These are phyloP conservation scores for Cordyceps tenuipes DNA, from an alignment of 2,329 filamentous ascomycete species.

Conservation along the genomic window DNA sequence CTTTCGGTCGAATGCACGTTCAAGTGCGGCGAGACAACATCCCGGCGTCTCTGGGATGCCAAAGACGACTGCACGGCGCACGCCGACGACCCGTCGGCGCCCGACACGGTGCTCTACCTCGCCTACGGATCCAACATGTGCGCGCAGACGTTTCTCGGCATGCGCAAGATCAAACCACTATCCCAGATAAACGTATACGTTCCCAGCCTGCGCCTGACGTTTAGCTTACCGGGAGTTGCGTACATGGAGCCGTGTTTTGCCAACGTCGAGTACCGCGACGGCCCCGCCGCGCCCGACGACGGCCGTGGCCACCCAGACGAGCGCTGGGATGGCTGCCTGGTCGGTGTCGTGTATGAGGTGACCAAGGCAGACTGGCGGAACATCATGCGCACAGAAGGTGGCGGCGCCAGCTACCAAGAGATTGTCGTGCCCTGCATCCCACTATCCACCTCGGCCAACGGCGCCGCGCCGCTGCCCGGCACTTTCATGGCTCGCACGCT, in stretches of 20 bases:
- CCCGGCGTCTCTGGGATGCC: conserved; percentile 22
- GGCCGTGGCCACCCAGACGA: conserved; percentile 7
- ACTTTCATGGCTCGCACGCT: conserved; percentile 82
- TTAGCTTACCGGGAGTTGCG: conserved; percentile 77
- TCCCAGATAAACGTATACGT: conserved; percentile 75
- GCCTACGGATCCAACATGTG: conserved; percentile 90
- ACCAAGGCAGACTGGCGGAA: conserved; percentile 71
- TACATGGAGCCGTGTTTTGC: conserved; percentile 91
- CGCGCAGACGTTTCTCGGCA: conserved; percentile 69
- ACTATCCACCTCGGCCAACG: conserved; percentile 36
- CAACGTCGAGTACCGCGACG: conserved; percentile 56
- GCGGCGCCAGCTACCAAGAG: conserved; percentile 76
- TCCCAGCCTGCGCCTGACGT: conserved; percentile 68
- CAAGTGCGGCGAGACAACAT: conserved; percentile 23
- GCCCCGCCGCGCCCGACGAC: conserved; percentile 14
- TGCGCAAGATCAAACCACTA: conserved; percentile 70
- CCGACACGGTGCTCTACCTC: conserved; percentile 61
- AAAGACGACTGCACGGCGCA: conserved; percentile 15
- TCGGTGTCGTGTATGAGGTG: conserved; percentile 94
- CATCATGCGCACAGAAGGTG: conserved; percentile 87
- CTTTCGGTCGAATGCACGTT: conserved; percentile 21
- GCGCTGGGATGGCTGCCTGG: conserved; percentile 69
- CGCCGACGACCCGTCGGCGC: conserved; percentile 17
- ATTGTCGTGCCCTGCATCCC: conserved; percentile 70
- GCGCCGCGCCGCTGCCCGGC: conserved; percentile 36